Conservation (phyloP, 1,284 basidiomycete genomes). For the Cryptococcus maquisensis region DNA sequence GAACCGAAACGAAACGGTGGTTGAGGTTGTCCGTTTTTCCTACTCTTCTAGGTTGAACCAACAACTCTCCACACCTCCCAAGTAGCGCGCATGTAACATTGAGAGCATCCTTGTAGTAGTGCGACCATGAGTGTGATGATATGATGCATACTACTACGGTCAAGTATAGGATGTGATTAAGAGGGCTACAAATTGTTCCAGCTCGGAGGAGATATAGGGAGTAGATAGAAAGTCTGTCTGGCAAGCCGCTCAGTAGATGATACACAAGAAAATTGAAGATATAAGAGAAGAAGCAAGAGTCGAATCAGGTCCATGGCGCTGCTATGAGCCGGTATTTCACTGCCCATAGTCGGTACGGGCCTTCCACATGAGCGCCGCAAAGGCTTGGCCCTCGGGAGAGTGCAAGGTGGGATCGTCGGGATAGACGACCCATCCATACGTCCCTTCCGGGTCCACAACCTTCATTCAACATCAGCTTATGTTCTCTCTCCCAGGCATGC, state of each 20-base stretch:
- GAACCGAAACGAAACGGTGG: too few relatives aligned
- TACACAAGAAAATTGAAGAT: neutral
- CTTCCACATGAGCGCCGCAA: slow-evolving; percentile 37
- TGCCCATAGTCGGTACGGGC: slow-evolving; percentile 29
- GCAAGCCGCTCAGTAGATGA: neutral
- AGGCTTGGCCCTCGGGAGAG: slow-evolving; percentile 36
- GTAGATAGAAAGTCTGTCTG: neutral
- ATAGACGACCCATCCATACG: slow-evolving; percentile 26
- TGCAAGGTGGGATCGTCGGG: slow-evolving; percentile 5
- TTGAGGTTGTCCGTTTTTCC: too few relatives aligned
- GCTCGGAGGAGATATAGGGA: too few relatives aligned
- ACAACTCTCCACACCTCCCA: too few relatives aligned
- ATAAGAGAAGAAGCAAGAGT: neutral
- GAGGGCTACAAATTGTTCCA: too few relatives aligned
- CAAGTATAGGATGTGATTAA: too few relatives aligned
- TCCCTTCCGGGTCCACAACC: slow-evolving; percentile 32
- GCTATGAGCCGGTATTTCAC: neutral
- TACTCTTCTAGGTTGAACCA: too few relatives aligned
- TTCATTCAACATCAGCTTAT: neutral
- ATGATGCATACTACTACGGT: too few relatives aligned
- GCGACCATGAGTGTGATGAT: neutral
- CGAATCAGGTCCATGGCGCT: neutral
- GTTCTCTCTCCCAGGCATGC: neutral
- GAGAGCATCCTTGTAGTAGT: too few relatives aligned
- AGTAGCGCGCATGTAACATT: too few relatives aligned